Evolutionary conservation across 1,284 basidiomycete species (phyloP).

Genomic region (Trichosporon ovoides): DNA sequence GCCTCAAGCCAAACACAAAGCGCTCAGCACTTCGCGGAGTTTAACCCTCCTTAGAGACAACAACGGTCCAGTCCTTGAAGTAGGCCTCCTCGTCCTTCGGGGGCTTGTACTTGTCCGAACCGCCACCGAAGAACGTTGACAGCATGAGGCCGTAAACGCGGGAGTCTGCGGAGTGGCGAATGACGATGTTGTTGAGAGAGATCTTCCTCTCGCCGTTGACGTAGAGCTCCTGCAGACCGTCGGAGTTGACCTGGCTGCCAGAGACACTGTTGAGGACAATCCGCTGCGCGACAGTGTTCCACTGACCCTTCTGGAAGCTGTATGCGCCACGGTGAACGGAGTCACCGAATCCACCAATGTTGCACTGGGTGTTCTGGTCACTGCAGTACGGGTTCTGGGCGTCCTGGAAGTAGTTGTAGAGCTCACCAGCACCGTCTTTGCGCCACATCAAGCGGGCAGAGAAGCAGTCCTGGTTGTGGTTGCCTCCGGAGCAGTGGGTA

Average conservation of each 20-base stretch:
- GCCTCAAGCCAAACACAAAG: not conserved
- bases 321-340: conserved; percentile 67
- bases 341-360: conserved; percentile 43
- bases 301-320: conserved; percentile 59
- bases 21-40: not conserved
- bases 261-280: conserved; percentile 58
- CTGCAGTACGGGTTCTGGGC: no score
- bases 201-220: conserved; percentile 59
- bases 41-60: conserved; percentile 52
- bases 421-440: conserved; percentile 37
- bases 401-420: conserved; percentile 43
- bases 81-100: conserved; percentile 57
- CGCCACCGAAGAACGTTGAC: conserved; percentile 62
- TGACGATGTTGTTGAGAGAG: conserved; percentile 53
- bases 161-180: conserved; percentile 51
- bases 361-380: conserved; percentile 28
- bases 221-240: conserved; percentile 53
- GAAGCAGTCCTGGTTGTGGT: conserved; percentile 46
- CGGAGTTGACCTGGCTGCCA: conserved; percentile 51
- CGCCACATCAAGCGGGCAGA: conserved; percentile 49
- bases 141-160: conserved; percentile 59
- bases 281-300: conserved; percentile 60
- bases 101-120: conserved; percentile 53
- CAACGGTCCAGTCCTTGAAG: conserved; percentile 63
- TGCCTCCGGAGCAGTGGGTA: conserved; percentile 46